Conservation (phyloP, 805 yeast species). For the Candida anglica region DNA sequence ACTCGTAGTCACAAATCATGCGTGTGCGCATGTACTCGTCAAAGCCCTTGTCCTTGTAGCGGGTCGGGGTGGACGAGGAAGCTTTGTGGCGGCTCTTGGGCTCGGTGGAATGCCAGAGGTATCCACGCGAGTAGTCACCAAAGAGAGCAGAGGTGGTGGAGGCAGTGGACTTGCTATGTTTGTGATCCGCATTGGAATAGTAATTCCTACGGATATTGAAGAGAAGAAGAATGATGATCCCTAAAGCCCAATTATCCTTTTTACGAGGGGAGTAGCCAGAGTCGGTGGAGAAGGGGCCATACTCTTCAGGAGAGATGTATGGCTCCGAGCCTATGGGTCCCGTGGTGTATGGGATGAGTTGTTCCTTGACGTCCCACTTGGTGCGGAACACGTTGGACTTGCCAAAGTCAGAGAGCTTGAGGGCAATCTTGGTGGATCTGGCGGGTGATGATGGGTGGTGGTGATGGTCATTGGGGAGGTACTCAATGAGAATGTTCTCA, state of each 20-base stretch:
- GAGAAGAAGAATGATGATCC: conserved; percentile 41
- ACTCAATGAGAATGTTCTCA: conserved; percentile 65
- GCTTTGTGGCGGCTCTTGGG: conserved; percentile 7
- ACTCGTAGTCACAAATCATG: conserved; percentile 34
- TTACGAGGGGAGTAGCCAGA: conserved; percentile 16
- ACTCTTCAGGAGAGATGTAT: conserved; percentile 91
- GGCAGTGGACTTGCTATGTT: too few species aligned
- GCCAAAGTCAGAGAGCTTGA: conserved; percentile 69
- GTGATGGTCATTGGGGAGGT: conserved; percentile 2
- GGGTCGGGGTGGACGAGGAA: background rate
- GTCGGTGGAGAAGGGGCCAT: conserved; percentile 29
- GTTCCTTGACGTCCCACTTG: conserved; percentile 62
- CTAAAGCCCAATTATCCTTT: conserved; percentile 89
- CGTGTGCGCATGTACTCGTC: conserved; percentile 42
- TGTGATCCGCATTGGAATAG: conserved; percentile 7
- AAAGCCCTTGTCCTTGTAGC: conserved; percentile 26
- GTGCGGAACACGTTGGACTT: conserved; percentile 88
- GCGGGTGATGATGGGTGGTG: conserved; percentile 1
- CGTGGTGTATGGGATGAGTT: conserved; percentile 45
- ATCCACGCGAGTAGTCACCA: conserved; percentile 17
- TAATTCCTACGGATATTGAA: conserved; percentile 26
- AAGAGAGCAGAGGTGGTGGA: conserved; percentile 7
- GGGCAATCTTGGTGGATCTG: conserved; percentile 10
- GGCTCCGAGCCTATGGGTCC: conserved; percentile 89
- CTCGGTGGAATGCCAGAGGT: conserved; percentile 32